phyloP scores from a whole-genome alignment of 805 yeast genomes.

The Wickerhamomyces bisporus region DNA sequence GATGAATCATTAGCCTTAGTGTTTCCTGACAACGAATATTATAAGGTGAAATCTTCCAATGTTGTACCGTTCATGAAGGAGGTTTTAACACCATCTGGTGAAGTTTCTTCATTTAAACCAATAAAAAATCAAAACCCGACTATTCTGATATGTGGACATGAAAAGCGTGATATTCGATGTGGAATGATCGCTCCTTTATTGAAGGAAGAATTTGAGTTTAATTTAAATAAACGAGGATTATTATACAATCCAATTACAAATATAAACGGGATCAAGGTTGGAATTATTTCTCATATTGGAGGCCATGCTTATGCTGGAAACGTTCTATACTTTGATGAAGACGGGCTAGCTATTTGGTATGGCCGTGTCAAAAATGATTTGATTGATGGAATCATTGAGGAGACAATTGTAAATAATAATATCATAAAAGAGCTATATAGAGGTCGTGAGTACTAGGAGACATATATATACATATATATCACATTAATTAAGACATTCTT shows the following conservation, averaged over 20 bases:
- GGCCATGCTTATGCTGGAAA: conserved; percentile 89
- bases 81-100: conserved; percentile 34
- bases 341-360: conserved; percentile 55
- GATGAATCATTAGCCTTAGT: conserved; percentile 30
- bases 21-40: conserved; percentile 48
- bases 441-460: conserved; percentile 29
- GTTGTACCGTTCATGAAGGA: conserved; percentile 35
- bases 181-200: conserved; percentile 62
- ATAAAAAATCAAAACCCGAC: conserved; percentile 18
- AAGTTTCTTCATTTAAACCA: conserved; percentile 17
- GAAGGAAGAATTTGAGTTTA: conserved; percentile 41
- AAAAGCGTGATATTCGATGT: conserved; percentile 58
- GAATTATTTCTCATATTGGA: conserved; percentile 70
- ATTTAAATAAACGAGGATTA: conserved; percentile 31
- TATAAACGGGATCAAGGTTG: conserved; percentile 36
- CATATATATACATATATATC: too few species aligned
- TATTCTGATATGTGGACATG: conserved; percentile 63
- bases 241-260: conserved; percentile 18
- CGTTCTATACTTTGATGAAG: conserved; percentile 47
- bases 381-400: conserved; percentile 60
- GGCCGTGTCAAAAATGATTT: conserved; percentile 64
- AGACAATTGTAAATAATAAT: conserved; percentile 42
- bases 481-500: too few species aligned
- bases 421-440: conserved; percentile 56
- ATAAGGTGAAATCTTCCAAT: conserved; percentile 13